Conservation (phyloP, 768 basidiomycete genomes). For the Leccinum broughii region DNA sequence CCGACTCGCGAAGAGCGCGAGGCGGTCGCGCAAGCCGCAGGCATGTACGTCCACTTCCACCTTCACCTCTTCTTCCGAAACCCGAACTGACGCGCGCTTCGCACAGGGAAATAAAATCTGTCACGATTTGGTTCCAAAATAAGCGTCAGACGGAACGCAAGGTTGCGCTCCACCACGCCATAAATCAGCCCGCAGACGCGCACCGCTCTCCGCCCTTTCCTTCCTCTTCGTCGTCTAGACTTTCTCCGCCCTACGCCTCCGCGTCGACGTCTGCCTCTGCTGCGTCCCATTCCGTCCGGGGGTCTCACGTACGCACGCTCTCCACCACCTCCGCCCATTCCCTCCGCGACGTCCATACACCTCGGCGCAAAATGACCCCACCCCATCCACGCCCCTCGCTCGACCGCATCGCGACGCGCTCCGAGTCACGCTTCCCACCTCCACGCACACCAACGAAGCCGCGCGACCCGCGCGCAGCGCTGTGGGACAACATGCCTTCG, state of each 20-base stretch:
- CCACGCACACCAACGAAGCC: slow-evolving; percentile 33
- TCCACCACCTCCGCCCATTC: slow-evolving; percentile 12
- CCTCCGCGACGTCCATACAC: slow-evolving; percentile 15
- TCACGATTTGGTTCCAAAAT: slow-evolving; percentile 39
- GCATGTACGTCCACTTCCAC: slow-evolving; percentile 50
- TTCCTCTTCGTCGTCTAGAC: slow-evolving; percentile 12
- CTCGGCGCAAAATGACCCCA: slow-evolving; percentile 31
- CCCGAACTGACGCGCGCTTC: slow-evolving; percentile 12
- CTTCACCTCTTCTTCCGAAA: background rate
- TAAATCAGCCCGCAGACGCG: slow-evolving; percentile 18
- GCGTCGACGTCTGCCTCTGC: slow-evolving; percentile 32
- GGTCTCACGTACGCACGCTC: slow-evolving; percentile 37
- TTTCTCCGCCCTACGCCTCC: slow-evolving; percentile 25
- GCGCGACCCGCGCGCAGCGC: slow-evolving; percentile 28
- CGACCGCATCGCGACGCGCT: slow-evolving; percentile 32
- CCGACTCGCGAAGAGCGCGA: slow-evolving; percentile 77
- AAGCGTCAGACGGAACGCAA: slow-evolving; percentile 52
- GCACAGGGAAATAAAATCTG: slow-evolving; percentile 36
- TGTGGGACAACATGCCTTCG: slow-evolving; percentile 37
- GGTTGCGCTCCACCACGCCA: slow-evolving; percentile 44
- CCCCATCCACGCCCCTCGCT: slow-evolving; percentile 34
- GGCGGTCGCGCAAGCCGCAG: slow-evolving; percentile 54
- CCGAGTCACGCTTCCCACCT: slow-evolving; percentile 32
- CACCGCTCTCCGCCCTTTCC: slow-evolving; percentile 17
- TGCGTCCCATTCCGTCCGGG: background rate